phyloP scores from a whole-genome alignment of 2,329 filamentous ascomycete genomes.

The Pezicula carpinea region DNA sequence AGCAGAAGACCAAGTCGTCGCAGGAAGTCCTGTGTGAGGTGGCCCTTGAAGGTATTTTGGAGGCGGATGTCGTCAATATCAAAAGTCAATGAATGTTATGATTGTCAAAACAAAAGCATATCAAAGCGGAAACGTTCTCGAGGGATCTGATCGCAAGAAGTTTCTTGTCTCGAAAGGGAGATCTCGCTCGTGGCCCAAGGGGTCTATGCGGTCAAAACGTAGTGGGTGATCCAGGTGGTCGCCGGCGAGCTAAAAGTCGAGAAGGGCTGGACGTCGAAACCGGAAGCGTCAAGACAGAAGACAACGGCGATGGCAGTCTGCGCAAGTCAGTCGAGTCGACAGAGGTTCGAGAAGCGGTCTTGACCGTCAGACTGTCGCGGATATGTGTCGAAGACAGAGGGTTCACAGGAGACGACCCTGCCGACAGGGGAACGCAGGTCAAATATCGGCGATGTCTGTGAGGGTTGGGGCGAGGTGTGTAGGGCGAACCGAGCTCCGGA shows the following conservation, averaged over 20 bases:
- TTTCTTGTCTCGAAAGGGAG: constrained; percentile 1
- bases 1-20: no score
- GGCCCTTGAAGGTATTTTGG: neutral
- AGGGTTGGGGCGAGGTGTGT: neutral
- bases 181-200: no score
- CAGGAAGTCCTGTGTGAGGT: neutral
- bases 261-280: no score
- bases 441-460: no score
- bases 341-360: neutral
- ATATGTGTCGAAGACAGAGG: constrained; percentile 2
- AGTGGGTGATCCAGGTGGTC: constrained; percentile 6
- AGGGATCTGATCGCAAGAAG: neutral
- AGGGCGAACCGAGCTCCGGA: neutral
- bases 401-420: neutral
- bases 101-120: no score
- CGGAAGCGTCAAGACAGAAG: no score
- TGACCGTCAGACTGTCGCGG: neutral
- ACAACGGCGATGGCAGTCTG: no score
- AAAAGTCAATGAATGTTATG: neutral
- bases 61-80: neutral
- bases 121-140: neutral
- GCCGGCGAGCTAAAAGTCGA: neutral
- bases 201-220: no score
- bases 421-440: neutral
- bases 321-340: neutral